phyloP scores from a whole-genome alignment of 441 rosid species.

The Gossypium gossypioides region DNA sequence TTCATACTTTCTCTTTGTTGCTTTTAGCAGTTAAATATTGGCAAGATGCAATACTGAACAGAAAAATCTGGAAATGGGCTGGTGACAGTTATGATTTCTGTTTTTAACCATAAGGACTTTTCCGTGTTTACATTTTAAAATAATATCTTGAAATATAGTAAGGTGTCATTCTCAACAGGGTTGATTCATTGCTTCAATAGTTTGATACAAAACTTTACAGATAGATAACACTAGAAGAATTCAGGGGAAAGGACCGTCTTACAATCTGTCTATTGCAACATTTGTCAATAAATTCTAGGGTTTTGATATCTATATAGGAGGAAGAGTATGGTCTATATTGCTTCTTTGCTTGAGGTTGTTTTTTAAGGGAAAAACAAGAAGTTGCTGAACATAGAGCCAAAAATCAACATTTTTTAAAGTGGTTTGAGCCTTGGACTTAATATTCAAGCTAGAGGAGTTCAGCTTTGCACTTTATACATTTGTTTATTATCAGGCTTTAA shows the following conservation, averaged over 20 bases:
- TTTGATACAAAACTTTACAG: neutral
- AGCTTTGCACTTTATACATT: neutral
- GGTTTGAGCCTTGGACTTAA: neutral
- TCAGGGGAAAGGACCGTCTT: neutral
- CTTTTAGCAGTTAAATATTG: neutral
- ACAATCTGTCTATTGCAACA: neutral
- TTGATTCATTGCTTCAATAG: neutral
- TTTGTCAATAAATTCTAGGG: neutral
- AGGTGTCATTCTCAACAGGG: neutral
- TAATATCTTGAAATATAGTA: neutral
- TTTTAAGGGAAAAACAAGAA: neutral
- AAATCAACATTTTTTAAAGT: neutral
- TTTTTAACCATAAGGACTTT: neutral
- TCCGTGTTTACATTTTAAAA: neutral
- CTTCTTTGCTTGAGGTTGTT: neutral
- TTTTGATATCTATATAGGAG: neutral
- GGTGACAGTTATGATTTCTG: neutral
- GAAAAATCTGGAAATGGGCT: neutral
- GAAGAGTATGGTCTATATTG: neutral
- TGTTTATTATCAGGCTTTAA: neutral
- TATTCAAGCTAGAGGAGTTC: neutral
- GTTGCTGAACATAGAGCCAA: neutral
- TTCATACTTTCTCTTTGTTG: neutral
- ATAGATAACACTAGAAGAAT: neutral
- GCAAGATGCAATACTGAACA: neutral